Evolutionary conservation across 140 eudicot genomes (phyloP), one percentile per base, ranked within the genome.

Genomic region (Senecio squalidus): DNA sequence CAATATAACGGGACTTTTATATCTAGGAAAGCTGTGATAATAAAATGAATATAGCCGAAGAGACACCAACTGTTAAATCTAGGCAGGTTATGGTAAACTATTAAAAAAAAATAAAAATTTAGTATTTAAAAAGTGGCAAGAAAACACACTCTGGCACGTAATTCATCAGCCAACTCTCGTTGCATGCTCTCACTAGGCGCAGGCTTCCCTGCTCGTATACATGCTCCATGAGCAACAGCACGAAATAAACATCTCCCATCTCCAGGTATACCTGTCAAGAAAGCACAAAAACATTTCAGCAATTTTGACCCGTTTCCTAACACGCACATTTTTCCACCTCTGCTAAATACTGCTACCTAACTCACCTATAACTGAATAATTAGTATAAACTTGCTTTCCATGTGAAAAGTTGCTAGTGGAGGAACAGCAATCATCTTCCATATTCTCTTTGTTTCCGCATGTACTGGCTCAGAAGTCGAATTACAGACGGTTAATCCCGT

Each of bases 361-460:
- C 88, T 80, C 55, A 91, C 98, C 96, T 63, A 77, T 86, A 26
- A 91, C 91, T 55, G 98, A 79, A 75, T 79, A 91, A 49, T 87
- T 81, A 8, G 88, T 84, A 75, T 77, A 68, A 28, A 86, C 96
- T 50, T 76, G 78, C 74, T 91, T 91, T 59, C 89, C 91, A 49
- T 91, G 91, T 16, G 98, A 83, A 71, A 48, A 48, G 25, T 54
- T 68, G 44, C 40, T 62, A 10, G 78, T 27, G 49, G 79, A 66
- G 34, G 93, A 65, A 77, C 78, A 67, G 80, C 64, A 34, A 3
- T 45, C 74, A 0, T 67, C 69, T 47, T 49, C 73, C 41, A 59
- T 67, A 11, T 62, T 78, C 47, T 63, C 58, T 61, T 71, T 75
- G 71, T 63, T 73, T 91, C 96, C 3, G 84, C 94, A 65, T 73